These are phyloP conservation scores for Agarophyton chilense DNA, from an alignment of 23 red algal species.

Conservation along the genomic window DNA sequence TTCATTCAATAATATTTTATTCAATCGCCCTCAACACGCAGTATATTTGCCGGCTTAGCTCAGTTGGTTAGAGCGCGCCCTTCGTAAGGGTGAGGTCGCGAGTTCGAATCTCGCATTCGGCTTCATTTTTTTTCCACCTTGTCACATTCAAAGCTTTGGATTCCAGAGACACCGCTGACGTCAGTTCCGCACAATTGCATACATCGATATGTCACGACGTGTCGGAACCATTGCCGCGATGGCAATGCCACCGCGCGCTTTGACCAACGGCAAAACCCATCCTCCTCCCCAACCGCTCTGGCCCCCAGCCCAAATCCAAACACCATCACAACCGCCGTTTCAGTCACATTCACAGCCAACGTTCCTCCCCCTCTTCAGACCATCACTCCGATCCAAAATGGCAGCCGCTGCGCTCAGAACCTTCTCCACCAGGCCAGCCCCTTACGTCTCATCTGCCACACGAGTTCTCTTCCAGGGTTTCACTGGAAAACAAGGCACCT, in stretches of 20 bases:
- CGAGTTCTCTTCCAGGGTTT: constrained; percentile 98
- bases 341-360: no score
- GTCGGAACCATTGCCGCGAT: no score
- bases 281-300: background rate
- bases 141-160: no score
- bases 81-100: constrained; percentile 84
- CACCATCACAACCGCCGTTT: no score
- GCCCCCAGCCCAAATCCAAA: background rate
- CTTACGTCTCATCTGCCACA: constrained; percentile 80
- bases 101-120: constrained; percentile 85
- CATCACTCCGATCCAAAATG: constrained; percentile 11
- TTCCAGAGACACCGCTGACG: background rate
- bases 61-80: constrained; percentile 85
- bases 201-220: no score
- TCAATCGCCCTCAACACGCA: no score
- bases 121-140: background rate
- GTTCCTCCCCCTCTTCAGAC: no score
- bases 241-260: no score
- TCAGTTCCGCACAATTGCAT: no score
- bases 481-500: constrained; percentile 98
- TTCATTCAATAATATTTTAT: background rate
- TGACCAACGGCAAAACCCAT: no score
- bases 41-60: constrained; percentile 84
- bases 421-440: constrained; percentile 66
- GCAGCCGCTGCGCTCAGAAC: constrained; percentile 1